Base-by-base conservation (phyloP, 106 monocot species). In the Gastrodia elata region DNA sequence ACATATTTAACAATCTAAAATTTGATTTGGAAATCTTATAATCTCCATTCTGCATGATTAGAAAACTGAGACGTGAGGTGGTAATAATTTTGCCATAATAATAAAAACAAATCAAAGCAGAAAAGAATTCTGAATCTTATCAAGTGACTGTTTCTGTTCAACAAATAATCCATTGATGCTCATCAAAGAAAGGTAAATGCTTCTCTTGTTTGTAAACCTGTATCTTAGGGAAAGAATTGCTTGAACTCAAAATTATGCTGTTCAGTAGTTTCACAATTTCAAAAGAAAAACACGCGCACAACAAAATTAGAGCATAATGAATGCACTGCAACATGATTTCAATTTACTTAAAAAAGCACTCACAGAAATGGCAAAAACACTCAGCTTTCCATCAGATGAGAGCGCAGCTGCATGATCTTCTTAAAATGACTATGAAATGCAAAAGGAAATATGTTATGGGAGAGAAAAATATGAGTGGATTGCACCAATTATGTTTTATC, bases 191-290 rank as follows among this genome's bases (percentile, higher is more conserved):
- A 56, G 43, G 15, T 5, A 61, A 61, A 61, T 14, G 28, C 30
- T 20, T 16, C 2, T 24, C 24, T 57, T 61, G 30, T 27, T 27
- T 61, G 61, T 7, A 37, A 18, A 38, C 68, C 38, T 68, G 38
- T 10, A 10, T 20, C 25, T 24, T 38, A 68, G 18, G 38, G 26
- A 68, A 68, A 68, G 38, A 68, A 38, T 38, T 18, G 68, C 68
- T 68, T 68, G 67, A 67, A 6, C 67, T 46, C 67, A 58, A 58
- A 58, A 7, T 58, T 58, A 32, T 32, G 8, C 32, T 61, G 61
- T 32, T 61, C 30, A 26, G n/a, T n/a, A n/a, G n/a, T n/a, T n/a
- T n/a, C n/a, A n/a, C 22, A 61, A 1, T 8, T 11, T n/a, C n/a
- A 32, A 61, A 28, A 26, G 30, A 61, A n/a, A 33, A 32, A 72